phyloP scores from a whole-genome alignment of 2,329 filamentous ascomycete genomes.

The Aspergillus sp. region DNA sequence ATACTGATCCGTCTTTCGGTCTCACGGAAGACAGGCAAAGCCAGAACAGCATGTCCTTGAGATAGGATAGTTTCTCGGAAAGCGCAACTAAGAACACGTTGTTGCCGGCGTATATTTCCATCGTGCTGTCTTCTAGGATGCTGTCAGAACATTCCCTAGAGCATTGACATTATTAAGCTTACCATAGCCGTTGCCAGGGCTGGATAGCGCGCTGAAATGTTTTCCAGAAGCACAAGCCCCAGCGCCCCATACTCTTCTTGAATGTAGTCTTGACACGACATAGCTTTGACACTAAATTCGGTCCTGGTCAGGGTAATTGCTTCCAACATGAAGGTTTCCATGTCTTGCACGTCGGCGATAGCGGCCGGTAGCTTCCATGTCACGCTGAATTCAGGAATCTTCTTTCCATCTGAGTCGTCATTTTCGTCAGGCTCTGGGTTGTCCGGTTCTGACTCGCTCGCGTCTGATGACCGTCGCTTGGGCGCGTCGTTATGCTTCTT shows the following conservation, averaged over 20 bases:
- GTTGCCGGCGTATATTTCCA: background rate
- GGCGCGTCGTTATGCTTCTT: too few species aligned
- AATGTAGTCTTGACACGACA: background rate
- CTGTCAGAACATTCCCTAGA: background rate
- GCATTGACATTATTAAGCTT: background rate
- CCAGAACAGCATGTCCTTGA: background rate
- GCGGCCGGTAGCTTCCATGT: background rate
- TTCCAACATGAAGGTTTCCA: background rate
- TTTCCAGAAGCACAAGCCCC: background rate
- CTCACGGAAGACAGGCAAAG: background rate
- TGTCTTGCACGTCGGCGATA: background rate
- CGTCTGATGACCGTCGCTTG: too few species aligned
- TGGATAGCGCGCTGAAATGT: background rate
- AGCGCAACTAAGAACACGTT: background rate
- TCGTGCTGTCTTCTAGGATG: background rate
- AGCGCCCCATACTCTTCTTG: background rate
- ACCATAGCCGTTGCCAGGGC: background rate
- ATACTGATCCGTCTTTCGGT: background rate
- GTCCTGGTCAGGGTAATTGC: background rate
- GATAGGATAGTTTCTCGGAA: background rate
- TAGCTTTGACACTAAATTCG: background rate
- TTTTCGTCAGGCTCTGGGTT: background rate
- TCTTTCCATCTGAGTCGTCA: too few species aligned
- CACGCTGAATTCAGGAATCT: background rate
- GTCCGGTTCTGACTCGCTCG: too few species aligned